These are phyloP conservation scores for Blastobotrys peoriensis DNA, from an alignment of 805 yeast species.

Conservation along the genomic window DNA sequence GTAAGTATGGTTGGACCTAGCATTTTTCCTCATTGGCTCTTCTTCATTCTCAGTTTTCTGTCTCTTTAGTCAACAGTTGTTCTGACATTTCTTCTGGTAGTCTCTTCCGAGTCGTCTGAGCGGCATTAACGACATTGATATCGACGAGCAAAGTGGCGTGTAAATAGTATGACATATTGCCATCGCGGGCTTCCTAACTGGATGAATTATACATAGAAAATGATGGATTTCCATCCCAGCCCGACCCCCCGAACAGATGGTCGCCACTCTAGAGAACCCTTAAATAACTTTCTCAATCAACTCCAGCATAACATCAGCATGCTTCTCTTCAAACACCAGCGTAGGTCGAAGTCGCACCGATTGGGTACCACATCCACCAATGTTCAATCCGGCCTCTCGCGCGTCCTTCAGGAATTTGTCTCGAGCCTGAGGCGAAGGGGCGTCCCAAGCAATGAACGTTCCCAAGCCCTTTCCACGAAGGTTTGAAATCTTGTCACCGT, in stretches of 20 bases:
- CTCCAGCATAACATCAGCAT: conserved; percentile 60
- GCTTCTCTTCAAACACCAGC: conserved; percentile 70
- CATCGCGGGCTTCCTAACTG: too few relatives aligned
- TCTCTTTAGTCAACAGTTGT: too few relatives aligned
- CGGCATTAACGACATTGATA: neutral
- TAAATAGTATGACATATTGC: too few relatives aligned
- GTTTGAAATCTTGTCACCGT: conserved; percentile 47
- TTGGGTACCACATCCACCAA: conserved; percentile 79
- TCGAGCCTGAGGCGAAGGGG: conserved; percentile 49
- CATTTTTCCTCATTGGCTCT: too few relatives aligned
- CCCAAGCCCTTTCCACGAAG: conserved; percentile 72
- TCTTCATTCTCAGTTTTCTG: too few relatives aligned
- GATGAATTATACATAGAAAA: too few relatives aligned
- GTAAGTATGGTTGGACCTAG: neutral
- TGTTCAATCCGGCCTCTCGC: conserved; percentile 63
- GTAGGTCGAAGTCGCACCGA: conserved; percentile 80
- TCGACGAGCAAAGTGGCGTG: too few relatives aligned
- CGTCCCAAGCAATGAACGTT: conserved; percentile 79
- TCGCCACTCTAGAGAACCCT: too few relatives aligned
- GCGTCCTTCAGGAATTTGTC: conserved; percentile 54
- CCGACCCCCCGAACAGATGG: too few relatives aligned
- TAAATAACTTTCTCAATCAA: conserved; percentile 39
- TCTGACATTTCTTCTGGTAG: neutral
- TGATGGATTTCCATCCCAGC: too few relatives aligned
- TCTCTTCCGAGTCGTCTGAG: neutral